Base-by-base conservation (phyloP, 2,329 filamentous ascomycete species). In the Colletotrichum australisinense region DNA sequence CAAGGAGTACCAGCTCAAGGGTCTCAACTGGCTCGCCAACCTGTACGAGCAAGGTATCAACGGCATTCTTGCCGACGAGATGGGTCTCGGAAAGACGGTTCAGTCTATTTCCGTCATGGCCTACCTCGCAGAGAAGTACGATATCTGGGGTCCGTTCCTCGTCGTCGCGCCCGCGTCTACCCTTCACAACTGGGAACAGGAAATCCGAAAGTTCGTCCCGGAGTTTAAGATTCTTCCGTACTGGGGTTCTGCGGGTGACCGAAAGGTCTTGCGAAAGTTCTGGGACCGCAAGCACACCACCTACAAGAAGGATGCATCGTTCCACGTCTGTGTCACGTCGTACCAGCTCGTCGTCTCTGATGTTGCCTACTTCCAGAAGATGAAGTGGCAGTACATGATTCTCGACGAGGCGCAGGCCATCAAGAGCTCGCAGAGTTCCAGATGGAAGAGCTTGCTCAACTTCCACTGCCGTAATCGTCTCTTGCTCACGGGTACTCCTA, bases 381-480 rank as follows among this genome's bases (percentile, higher is more conserved):
- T 99, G 89, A 94, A 94, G 78, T 99, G 97, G 97, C 97, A 98
- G 85, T 98, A 99, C 86, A 99, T 99, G 97, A 98, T 99, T 82
- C 90, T 99, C 53, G 97, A 99, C 78, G 97, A 99, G 84, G 97
- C 97, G 1, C 97, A 99, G 81, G 97, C 97, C 76, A 98, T 99
- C 91, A 99, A 99, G 87, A 98, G 95, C 75, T 98, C 97, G 0
- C 92, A 94, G 79, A 98, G 95, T 86, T 98, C 95, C 19, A 91
- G 97, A 80, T 99, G 97, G 97, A 99, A 98, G 89, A 95, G 93
- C 76, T 84, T 99, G 76, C 88, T 99, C 59, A 93, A 93, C 63
- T 98, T 98, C 88, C 94, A 97, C 81, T 98, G 96, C 85, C 93
- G 97, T 74, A 99, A 98, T 84, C 92, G 97, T 77, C 90, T 99